Base-by-base conservation (phyloP, 208 protist species). In the Polymyxa betae region DNA sequence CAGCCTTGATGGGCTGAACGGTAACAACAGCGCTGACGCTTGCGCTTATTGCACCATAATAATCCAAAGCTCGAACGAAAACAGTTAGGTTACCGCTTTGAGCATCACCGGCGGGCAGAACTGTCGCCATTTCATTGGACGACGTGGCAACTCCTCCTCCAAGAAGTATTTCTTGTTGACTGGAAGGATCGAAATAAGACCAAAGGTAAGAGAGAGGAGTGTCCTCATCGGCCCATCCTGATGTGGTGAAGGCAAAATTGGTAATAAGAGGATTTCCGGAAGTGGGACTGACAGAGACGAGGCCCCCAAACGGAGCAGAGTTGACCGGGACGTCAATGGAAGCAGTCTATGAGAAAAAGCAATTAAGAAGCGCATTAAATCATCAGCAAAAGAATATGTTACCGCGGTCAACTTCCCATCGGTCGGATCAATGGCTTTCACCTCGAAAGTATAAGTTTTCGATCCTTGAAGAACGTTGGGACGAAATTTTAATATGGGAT, bases 141-240 rank as follows among this genome's bases (percentile, higher is more conserved):
- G 72, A 35, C 5, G 72, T 38, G 10, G 10, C 12, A 35, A 82
- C n/a, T 5, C 72, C 72, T 35, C 72, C 72, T 38, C 72, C 72
- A 35, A 82, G 40, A 5, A 43, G 72, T 35, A 43, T 43, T 82
- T 82, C 72, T 20, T 5, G 35, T 20, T 5, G 16, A 5, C 10
- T 82, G 16, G n/a, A 35, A 43, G n/a, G 12, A n/a, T 40, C 35
- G 16, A 40, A 35, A 43, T 82, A 82, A 12, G 72, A 82, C 35
- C n/a, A 82, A 5, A 43, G 16, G n/a, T 82, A 82, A 35, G n/a
- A 45, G 12, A 82, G 72, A 35, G 72, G 72, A 43, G 40, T 45
- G n/a, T 82, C 72, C 35, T 82, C 72, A 43, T 82, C 72, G n/a
- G 16, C 5, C 72, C 72, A 82, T 5, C 35, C n/a, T n/a, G n/a